phyloP scores from a whole-genome alignment of 2,329 filamentous ascomycete species.

The Exophiala viscosa region DNA sequence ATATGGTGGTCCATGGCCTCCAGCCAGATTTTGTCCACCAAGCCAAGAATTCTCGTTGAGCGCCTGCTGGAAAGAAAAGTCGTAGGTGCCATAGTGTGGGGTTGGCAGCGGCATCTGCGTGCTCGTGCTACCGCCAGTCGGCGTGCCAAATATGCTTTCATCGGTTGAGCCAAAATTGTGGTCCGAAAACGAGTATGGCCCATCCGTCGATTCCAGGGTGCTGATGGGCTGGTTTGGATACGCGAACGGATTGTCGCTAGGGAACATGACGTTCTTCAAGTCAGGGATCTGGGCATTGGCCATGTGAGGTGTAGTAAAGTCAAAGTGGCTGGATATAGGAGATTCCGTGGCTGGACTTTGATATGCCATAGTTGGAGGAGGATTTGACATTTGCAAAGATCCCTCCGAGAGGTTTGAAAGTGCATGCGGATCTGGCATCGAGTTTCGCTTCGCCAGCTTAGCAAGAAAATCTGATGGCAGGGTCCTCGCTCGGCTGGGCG shows the following conservation, averaged over 20 bases:
- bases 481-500: constrained; percentile 20
- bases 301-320: constrained; percentile 21
- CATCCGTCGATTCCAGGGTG: constrained; percentile 23
- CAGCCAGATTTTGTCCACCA: constrained; percentile 3
- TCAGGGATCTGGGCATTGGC: constrained; percentile 38
- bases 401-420: constrained; percentile 23
- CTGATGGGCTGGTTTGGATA: constrained; percentile 46
- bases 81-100: constrained; percentile 2
- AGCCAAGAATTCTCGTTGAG: constrained; percentile 9
- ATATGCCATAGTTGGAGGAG: constrained; percentile 20
- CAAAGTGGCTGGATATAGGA: constrained; percentile 27
- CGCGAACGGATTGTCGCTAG: constrained; percentile 49
- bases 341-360: constrained; percentile 29
- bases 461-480: constrained; percentile 25
- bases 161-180: constrained; percentile 2
- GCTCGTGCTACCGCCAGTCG: neutral
- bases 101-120: constrained; percentile 2
- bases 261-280: constrained; percentile 50
- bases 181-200: constrained; percentile 16
- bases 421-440: constrained; percentile 29
- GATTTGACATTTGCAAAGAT: constrained; percentile 25
- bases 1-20: constrained; percentile 6
- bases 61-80: constrained; percentile 12
- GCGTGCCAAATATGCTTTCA: constrained; percentile 6
- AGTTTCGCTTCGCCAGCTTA: constrained; percentile 24